Evolutionary conservation across 202 grass and related monocot genomes (phyloP), one percentile per base, ranked within the genome.

Genomic region (Dendrocalamus latiflorus): DNA sequence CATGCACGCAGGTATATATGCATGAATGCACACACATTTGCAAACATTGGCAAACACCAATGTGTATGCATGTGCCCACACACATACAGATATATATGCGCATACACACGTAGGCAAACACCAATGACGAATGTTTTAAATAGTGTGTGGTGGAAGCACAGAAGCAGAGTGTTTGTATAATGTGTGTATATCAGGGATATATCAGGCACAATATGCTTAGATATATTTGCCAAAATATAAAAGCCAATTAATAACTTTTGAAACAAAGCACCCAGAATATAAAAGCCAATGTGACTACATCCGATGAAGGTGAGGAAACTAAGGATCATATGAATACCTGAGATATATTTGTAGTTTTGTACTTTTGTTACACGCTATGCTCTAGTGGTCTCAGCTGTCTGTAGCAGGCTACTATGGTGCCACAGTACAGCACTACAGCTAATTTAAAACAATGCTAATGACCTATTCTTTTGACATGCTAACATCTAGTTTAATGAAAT

Each of bases 251-350:
- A 36, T 58, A 41, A 42, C 6, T 49, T 41, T 39, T 73, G 11
- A 82, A 83, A 58, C 25, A 15, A 63, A 48, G 13, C 42, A 74
- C 12, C 30, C 33, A 74, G 30, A 82, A 74, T 54, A 66, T 75
- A 11, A 34, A 12, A 47, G 6, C 16, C 30, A 62, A 47, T 17
- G 18, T 62, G 74, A 15, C 15, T 45, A 62, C 38, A 45, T 45
- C 26, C 1, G 2, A 63, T 48, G 41, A 62, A 62, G 16, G 30
- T 62, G 33, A 20, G 50, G 56, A 64, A 72, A 55, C 57, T 53
- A 73, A 72, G 12, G 28, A 71, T 65, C 1, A 2, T 34, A 54
- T n/a, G n/a, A n/a, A n/a, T n/a, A n/a, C n/a, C n/a, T n/a, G n/a
- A n/a, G n/a, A n/a, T n/a, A n/a, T n/a, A n/a, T n/a, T n/a, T 43